phyloP scores from a whole-genome alignment of 768 basidiomycete species.

The Fomitopsis serialis region DNA sequence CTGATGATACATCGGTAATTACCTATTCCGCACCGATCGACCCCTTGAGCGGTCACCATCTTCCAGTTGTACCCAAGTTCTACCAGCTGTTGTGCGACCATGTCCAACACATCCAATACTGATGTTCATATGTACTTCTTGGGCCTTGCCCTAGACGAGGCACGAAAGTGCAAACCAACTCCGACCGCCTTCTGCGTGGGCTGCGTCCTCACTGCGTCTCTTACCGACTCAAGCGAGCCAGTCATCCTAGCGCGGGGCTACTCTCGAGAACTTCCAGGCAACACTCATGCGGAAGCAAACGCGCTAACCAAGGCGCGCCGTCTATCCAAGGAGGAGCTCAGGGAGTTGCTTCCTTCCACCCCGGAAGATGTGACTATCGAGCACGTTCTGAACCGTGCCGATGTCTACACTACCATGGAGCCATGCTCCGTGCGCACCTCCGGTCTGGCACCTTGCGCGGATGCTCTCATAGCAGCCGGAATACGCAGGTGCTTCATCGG shows the following conservation, averaged over 20 bases:
- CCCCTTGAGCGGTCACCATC: too few species aligned
- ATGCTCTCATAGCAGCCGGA: constrained; percentile 68
- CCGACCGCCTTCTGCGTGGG: constrained; percentile 91
- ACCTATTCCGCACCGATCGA: too few species aligned
- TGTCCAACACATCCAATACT: constrained; percentile 2
- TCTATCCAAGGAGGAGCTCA: constrained; percentile 36
- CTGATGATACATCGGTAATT: too few species aligned
- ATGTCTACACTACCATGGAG: constrained; percentile 94
- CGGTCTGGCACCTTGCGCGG: constrained; percentile 80
- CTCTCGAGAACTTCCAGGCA: constrained; percentile 87
- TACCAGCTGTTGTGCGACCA: neutral
- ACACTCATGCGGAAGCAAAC: constrained; percentile 97
- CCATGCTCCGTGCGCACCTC: constrained; percentile 90
- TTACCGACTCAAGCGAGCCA: constrained; percentile 27
- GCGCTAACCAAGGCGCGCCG: constrained; percentile 67
- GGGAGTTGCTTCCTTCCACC: constrained; percentile 35
- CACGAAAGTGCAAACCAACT: constrained; percentile 60
- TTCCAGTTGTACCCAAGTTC: too few species aligned
- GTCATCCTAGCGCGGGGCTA: constrained; percentile 73
- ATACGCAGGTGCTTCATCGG: constrained; percentile 83
- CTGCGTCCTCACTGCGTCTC: constrained; percentile 63
- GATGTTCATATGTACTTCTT: constrained; percentile 40
- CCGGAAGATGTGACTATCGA: constrained; percentile 29
- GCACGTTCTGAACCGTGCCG: constrained; percentile 51
- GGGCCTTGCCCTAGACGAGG: constrained; percentile 63